Evolutionary conservation across 352 stramenopile species (phyloP).

Genomic region (Blastocystis sp.): DNA sequence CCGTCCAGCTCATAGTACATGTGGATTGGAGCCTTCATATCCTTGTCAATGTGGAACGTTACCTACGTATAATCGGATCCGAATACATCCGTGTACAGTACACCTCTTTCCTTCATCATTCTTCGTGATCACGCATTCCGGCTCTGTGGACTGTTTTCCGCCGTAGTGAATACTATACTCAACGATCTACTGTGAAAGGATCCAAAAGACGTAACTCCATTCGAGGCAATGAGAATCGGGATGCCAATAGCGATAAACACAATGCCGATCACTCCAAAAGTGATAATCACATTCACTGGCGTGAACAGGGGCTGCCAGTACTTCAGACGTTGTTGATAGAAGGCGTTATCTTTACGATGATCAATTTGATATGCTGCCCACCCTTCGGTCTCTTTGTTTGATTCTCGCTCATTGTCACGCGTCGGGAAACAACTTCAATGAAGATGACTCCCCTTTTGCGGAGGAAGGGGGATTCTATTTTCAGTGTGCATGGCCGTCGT

Average conservation of each 20-base stretch:
- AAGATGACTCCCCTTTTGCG: too few species aligned
- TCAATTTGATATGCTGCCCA: neutral
- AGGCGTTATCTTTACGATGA: constrained; percentile 67
- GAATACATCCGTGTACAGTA: neutral
- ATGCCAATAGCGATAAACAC: constrained; percentile 88
- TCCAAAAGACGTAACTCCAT: constrained; percentile 79
- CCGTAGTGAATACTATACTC: constrained; percentile 88
- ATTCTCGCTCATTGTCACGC: constrained; percentile 41
- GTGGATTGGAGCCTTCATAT: constrained; percentile 86
- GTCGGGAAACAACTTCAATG: neutral
- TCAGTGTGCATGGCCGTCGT: too few species aligned
- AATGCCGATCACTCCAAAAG: constrained; percentile 83
- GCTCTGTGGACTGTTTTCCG: constrained; percentile 79
- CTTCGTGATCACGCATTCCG: constrained; percentile 80
- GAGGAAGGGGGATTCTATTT: too few species aligned
- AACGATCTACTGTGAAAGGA: constrained; percentile 80
- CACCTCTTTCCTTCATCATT: constrained; percentile 81
- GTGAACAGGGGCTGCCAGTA: constrained; percentile 86
- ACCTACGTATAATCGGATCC: constrained; percentile 77
- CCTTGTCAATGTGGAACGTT: constrained; percentile 84
- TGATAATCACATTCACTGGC: constrained; percentile 86
- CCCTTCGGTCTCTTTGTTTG: constrained; percentile 66
- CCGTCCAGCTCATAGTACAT: constrained; percentile 89
- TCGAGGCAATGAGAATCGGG: constrained; percentile 84
- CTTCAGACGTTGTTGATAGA: constrained; percentile 77